Conservation (phyloP, 2,329 filamentous ascomycete genomes). For the Paramyrothecium sp. region DNA sequence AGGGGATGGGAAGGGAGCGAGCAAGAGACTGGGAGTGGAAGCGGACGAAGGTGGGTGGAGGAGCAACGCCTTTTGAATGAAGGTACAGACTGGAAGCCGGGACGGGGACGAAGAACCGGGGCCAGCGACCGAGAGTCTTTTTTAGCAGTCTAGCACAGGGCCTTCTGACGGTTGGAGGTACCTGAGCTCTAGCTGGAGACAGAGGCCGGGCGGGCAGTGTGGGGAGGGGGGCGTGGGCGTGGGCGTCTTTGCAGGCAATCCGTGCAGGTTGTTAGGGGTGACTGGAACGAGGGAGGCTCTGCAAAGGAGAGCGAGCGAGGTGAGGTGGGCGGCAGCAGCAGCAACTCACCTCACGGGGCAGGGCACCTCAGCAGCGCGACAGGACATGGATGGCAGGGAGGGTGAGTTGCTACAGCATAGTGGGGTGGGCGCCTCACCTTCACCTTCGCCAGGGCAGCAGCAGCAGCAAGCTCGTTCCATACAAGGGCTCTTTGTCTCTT, state of each 20-base stretch:
- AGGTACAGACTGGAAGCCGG: background rate
- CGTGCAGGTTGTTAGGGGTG: conserved; percentile 30
- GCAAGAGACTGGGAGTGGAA: conserved; percentile 27
- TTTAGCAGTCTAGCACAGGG: conserved; percentile 10
- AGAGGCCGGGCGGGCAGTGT: too few species aligned
- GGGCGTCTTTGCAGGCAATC: conserved; percentile 22
- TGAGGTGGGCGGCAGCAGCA: background rate
- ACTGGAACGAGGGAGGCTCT: conserved; percentile 21
- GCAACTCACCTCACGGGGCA: background rate
- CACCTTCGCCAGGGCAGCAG: too few species aligned
- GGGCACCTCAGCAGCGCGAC: too few species aligned
- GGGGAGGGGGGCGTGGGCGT: background rate
- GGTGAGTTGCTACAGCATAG: background rate
- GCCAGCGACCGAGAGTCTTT: background rate
- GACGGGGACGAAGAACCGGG: background rate
- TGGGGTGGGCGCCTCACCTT: too few species aligned
- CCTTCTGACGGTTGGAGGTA: conserved; percentile 17
- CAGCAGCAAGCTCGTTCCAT: too few species aligned
- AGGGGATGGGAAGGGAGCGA: conserved; percentile 16
- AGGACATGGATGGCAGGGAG: background rate
- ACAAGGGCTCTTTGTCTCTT: too few species aligned
- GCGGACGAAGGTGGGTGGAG: conserved; percentile 28
- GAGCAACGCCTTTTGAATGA: conserved; percentile 40
- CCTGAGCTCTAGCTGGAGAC: too few species aligned
- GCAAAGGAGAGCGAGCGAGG: conserved; percentile 3